phyloP scores from a whole-genome alignment of 202 grass and related monocot genomes.

The Musa balbisiana region DNA sequence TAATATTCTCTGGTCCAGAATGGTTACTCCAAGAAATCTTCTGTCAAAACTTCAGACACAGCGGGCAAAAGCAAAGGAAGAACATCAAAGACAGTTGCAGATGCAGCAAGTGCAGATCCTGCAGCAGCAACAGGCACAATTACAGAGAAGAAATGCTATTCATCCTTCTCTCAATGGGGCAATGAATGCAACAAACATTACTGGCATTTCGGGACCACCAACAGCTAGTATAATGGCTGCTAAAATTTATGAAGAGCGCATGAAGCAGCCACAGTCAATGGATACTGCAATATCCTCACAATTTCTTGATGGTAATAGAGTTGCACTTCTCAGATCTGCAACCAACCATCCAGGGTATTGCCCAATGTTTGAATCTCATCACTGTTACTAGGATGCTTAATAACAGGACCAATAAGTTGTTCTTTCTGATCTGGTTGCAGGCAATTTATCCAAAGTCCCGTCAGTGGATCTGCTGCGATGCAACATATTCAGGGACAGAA shows the following conservation, averaged over 20 bases:
- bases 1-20: neutral
- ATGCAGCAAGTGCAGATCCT: constrained; percentile 59
- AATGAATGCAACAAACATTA: constrained; percentile 45
- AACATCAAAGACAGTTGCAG: constrained; percentile 45
- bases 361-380: constrained; percentile 1
- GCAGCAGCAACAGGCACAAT: constrained; percentile 50
- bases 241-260: constrained; percentile 69
- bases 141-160: constrained; percentile 32
- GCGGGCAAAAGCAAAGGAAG: constrained; percentile 67
- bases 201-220: constrained; percentile 34
- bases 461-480: constrained; percentile 43
- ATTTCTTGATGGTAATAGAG: constrained; percentile 51
- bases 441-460: constrained; percentile 43
- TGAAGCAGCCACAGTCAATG: constrained; percentile 55
- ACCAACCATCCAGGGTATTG: constrained; percentile 55
- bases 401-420: neutral
- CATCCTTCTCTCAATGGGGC: constrained; percentile 30
- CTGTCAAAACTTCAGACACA: constrained; percentile 21
- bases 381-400: neutral
- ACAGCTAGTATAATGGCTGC: constrained; percentile 52
- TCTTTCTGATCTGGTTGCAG: constrained; percentile 31
- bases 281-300: constrained; percentile 55
- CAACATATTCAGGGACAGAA: constrained; percentile 71
- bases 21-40: neutral
- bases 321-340: constrained; percentile 54